These are phyloP conservation scores for Arachnomyces sp. DNA, from an alignment of 2,329 filamentous ascomycete genomes.

Conservation along the genomic window DNA sequence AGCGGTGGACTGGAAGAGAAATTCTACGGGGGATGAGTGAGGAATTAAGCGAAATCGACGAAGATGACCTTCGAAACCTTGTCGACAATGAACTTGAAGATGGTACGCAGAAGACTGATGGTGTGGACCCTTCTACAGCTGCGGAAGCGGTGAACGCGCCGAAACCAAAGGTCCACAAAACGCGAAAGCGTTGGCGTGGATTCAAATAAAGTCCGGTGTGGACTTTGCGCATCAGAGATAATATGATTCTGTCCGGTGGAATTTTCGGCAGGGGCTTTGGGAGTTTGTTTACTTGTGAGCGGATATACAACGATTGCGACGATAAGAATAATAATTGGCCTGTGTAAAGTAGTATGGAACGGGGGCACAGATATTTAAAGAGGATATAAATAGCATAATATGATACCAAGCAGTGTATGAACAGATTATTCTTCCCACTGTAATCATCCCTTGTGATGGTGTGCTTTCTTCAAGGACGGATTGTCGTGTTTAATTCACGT, in stretches of 20 bases:
- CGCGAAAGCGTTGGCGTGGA: constrained; percentile 24
- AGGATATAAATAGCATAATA: not conserved
- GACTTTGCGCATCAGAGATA: not conserved
- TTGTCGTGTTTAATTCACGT: too few relatives aligned
- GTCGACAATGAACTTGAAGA: constrained; percentile 41
- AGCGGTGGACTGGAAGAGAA: constrained; percentile 65
- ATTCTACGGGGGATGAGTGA: constrained; percentile 69
- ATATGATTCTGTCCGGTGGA: too few relatives aligned
- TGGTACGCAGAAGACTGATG: constrained; percentile 3
- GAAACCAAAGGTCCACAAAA: constrained; percentile 22
- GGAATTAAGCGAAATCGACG: constrained; percentile 83
- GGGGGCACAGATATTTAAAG: not conserved
- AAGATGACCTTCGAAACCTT: constrained; percentile 73
- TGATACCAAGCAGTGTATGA: too few relatives aligned
- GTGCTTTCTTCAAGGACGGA: too few relatives aligned
- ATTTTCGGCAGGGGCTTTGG: too few relatives aligned
- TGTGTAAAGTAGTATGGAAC: too few relatives aligned
- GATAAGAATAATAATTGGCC: too few relatives aligned
- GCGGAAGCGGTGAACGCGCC: not conserved
- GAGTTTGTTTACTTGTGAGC: not conserved
- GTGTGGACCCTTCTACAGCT: not conserved
- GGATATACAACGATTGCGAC: not conserved
- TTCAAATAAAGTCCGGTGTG: constrained; percentile 14
- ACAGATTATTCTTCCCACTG: too few relatives aligned
- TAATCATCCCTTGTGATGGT: too few relatives aligned